A percentile compares a stretch with the other conserved stretches of the same genome.
These are phyloP conservation scores for Cladosporium sp. DNA, from an alignment of 2,329 filamentous ascomycete species.

Conservation along the genomic window DNA sequence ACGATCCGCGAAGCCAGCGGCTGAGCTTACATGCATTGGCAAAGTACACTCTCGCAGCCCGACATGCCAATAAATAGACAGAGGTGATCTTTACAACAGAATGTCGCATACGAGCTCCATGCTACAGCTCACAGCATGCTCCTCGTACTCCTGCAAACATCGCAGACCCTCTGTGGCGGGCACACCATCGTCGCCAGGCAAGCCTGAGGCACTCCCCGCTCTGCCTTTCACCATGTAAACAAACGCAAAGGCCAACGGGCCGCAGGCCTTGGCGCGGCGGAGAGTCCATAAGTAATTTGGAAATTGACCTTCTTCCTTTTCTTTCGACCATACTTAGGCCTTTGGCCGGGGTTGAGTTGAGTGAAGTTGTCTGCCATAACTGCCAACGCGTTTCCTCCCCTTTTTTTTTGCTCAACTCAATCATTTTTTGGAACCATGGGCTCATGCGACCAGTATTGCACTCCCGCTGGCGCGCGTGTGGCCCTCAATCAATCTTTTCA, in stretches of 20 bases:
- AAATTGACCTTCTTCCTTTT: background rate
- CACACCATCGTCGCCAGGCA: background rate
- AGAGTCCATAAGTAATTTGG: background rate
- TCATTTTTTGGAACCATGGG: background rate
- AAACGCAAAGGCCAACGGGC: background rate
- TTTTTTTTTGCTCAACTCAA: background rate
- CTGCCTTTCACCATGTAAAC: background rate
- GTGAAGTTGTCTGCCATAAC: too few relatives aligned
- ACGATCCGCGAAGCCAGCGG: background rate
- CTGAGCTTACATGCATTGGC: background rate
- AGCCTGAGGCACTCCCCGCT: background rate
- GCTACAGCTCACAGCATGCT: background rate
- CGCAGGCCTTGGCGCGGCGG: background rate
- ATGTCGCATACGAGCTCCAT: background rate
- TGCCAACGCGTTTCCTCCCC: too few relatives aligned
- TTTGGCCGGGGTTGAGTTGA: too few relatives aligned
- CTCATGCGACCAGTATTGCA: background rate
- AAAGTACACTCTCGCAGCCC: background rate
- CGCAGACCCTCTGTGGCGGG: background rate
- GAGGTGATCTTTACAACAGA: background rate
- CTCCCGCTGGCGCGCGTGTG: background rate
- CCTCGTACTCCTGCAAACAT: background rate
- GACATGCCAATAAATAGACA: background rate
- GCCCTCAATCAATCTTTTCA: background rate
- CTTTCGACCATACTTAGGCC: background rate